Evolutionary conservation across 257 asterid species (phyloP).

Genomic region (Galeopsis tetrahit): DNA sequence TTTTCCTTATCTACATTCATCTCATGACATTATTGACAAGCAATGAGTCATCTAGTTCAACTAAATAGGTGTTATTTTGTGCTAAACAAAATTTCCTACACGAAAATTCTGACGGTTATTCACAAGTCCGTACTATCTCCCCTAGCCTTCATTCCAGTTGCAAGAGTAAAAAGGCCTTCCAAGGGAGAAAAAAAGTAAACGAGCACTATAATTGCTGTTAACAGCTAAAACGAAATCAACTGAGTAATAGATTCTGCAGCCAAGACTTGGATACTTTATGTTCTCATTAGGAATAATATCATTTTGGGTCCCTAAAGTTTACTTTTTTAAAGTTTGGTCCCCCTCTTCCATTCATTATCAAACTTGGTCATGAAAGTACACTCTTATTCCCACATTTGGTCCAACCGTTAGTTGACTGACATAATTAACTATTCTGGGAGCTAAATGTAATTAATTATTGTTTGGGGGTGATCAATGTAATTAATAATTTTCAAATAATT

Average conservation of each 20-base stretch:
- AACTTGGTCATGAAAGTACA: too few relatives aligned
- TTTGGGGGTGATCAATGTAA: too few relatives aligned
- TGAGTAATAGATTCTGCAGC: neutral
- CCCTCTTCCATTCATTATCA: too few relatives aligned
- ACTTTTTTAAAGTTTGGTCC: too few relatives aligned
- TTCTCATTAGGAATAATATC: neutral
- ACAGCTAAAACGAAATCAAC: neutral
- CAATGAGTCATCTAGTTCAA: neutral
- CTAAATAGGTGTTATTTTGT: neutral
- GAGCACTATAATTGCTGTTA: neutral
- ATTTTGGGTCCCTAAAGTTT: too few relatives aligned
- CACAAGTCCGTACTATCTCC: neutral
- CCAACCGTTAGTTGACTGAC: too few relatives aligned
- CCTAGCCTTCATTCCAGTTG: slow-evolving; percentile 7
- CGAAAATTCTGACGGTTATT: neutral
- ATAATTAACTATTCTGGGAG: too few relatives aligned
- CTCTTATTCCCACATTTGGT: too few relatives aligned
- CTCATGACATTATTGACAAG: slow-evolving; percentile 7
- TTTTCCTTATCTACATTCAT: neutral
- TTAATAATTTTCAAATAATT: too few relatives aligned
- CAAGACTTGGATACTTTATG: slow-evolving; percentile 1
- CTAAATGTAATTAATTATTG: too few relatives aligned
- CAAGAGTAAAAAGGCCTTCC: slow-evolving; percentile 1
- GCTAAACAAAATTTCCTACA: neutral
- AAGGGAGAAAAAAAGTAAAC: neutral